These are phyloP conservation scores for Dillenia turbinata DNA, from an alignment of 164 flowering plant genomes.

Conservation along the genomic window DNA sequence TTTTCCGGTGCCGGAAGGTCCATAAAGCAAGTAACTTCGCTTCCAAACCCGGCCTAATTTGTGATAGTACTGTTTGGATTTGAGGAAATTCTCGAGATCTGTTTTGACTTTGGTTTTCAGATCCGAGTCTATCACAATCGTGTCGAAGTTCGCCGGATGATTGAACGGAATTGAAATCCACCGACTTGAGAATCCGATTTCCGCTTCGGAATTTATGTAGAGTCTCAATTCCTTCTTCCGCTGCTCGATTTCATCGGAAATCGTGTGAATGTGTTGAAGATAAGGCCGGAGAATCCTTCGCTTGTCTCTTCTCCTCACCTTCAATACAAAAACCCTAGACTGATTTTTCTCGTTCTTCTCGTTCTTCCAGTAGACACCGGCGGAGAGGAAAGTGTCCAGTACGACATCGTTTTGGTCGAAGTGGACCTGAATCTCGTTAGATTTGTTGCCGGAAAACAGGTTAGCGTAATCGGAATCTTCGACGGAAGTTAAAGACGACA, in stretches of 20 bases:
- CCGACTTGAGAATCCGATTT: constrained; percentile 17
- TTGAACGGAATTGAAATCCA: constrained; percentile 72
- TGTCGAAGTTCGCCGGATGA: constrained; percentile 73
- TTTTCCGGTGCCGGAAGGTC: constrained; percentile 80
- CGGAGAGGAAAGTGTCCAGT: constrained; percentile 54
- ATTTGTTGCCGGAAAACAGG: constrained; percentile 52
- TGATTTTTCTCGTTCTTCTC: constrained; percentile 5
- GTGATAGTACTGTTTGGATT: constrained; percentile 71
- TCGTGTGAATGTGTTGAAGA: constrained; percentile 61
- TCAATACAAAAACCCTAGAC: constrained; percentile 33
- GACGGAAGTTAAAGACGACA: constrained; percentile 48
- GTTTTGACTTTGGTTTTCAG: constrained; percentile 59
- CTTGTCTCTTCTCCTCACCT: constrained; percentile 49
- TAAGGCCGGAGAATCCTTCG: constrained; percentile 64
- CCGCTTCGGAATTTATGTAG: constrained; percentile 30
- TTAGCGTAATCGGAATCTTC: constrained; percentile 67
- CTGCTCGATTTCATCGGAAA: constrained; percentile 53
- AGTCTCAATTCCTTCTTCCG: constrained; percentile 40
- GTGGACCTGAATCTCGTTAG: constrained; percentile 48
- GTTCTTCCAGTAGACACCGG: constrained; percentile 47
- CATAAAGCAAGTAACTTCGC: constrained; percentile 72
- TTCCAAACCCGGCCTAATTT: constrained; percentile 82
- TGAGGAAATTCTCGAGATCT: constrained; percentile 67
- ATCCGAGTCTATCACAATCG: constrained; percentile 67
- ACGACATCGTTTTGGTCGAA: constrained; percentile 49